A percentile compares a stretch with the other conserved stretches of the same genome.
These are phyloP conservation scores for Casuarina cunninghamiana DNA, from an alignment of 306 rosid species.

Conservation along the genomic window DNA sequence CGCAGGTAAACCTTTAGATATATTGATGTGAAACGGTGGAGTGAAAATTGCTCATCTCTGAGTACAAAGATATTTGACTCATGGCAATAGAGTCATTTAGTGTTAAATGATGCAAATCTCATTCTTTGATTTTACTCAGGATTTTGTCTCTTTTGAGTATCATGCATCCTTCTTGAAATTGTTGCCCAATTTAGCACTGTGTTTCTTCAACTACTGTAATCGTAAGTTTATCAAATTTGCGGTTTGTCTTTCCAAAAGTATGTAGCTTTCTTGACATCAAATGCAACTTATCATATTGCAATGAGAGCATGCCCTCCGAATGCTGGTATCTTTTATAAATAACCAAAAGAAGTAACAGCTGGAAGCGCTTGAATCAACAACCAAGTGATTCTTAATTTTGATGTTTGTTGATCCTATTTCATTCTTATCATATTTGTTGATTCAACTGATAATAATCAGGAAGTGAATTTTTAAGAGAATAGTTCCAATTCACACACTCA, in stretches of 20 bases:
- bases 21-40: conserved; percentile 12
- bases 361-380: neutral
- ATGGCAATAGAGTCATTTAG: neutral
- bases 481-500: neutral
- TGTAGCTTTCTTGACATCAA: neutral
- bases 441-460: neutral
- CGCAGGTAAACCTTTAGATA: conserved; percentile 55
- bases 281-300: neutral
- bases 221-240: neutral
- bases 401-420: too few relatives aligned
- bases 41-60: neutral
- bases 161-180: neutral
- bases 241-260: neutral
- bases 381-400: too few relatives aligned
- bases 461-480: neutral
- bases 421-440: neutral
- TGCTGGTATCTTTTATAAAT: neutral
- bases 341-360: neutral
- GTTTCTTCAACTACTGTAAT: neutral
- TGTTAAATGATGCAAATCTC: neutral
- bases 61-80: neutral
- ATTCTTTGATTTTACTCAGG: neutral
- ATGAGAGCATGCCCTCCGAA: neutral
- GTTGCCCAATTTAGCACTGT: neutral
- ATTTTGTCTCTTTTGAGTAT: neutral